A percentile compares a stretch with the other conserved stretches of the same genome.
phyloP scores from a whole-genome alignment of 495 filamentous ascomycete genomes.

The Talaromyces borbonicus region DNA sequence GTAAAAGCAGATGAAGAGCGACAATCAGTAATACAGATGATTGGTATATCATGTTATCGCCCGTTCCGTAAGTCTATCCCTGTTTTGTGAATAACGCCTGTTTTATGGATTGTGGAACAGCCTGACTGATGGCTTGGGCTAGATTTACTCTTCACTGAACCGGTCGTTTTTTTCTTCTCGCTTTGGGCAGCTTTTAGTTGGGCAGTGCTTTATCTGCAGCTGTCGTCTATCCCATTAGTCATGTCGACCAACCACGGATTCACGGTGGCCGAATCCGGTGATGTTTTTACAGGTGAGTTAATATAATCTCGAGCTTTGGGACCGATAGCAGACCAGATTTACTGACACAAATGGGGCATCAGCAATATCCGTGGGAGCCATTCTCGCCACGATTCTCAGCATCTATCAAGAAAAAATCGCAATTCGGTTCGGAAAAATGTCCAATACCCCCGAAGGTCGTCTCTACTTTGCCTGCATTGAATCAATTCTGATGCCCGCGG shows the following conservation, averaged over 20 bases:
- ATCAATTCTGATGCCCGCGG: constrained; percentile 57
- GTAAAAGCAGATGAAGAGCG: constrained; percentile 78
- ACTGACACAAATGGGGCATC: too few species aligned
- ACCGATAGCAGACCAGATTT: background rate
- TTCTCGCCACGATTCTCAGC: constrained; percentile 61
- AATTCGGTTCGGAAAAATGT: constrained; percentile 28
- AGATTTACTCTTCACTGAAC: constrained; percentile 77
- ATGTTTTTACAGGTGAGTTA: constrained; percentile 55
- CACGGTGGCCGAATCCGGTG: constrained; percentile 53
- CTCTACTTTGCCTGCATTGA: constrained; percentile 78
- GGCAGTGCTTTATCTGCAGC: constrained; percentile 82
- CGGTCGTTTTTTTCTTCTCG: constrained; percentile 91
- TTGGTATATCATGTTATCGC: constrained; percentile 60
- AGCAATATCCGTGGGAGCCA: constrained; percentile 58
- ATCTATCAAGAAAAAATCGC: constrained; percentile 60
- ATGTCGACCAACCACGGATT: constrained; percentile 64
- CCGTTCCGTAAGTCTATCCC: constrained; percentile 54
- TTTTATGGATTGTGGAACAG: too few species aligned
- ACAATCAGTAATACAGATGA: constrained; percentile 57
- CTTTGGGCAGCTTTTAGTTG: constrained; percentile 86
- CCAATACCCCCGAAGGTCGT: constrained; percentile 60
- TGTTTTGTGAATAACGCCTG: background rate
- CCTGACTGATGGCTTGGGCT: constrained; percentile 3
- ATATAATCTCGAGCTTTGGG: background rate
- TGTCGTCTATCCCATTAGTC: constrained; percentile 67